phyloP scores from a whole-genome alignment of 2,329 filamentous ascomycete genomes.

The Metarhizium sp. region DNA sequence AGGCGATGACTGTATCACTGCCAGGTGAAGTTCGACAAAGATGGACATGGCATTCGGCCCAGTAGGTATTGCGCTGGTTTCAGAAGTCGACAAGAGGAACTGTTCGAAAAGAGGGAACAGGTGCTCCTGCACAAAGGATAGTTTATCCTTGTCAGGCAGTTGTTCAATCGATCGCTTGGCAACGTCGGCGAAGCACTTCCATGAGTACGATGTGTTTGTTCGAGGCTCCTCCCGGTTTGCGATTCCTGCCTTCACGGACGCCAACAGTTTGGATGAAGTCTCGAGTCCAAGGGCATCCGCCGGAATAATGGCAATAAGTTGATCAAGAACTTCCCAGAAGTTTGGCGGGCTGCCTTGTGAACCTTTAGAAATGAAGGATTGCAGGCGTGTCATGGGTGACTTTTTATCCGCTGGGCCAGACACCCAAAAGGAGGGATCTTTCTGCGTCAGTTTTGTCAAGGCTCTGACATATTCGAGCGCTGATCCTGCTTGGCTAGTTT shows the following conservation, averaged over 20 bases:
- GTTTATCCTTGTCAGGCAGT: constrained; percentile 35
- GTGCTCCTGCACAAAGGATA: constrained; percentile 36
- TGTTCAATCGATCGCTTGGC: constrained; percentile 42
- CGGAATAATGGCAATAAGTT: constrained; percentile 54
- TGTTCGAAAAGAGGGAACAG: constrained; percentile 46
- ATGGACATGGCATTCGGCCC: constrained; percentile 26
- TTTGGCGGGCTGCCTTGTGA: constrained; percentile 65
- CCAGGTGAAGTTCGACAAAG: constrained; percentile 37
- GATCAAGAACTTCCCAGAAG: constrained; percentile 64
- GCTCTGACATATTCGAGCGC: constrained; percentile 60
- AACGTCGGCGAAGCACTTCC: constrained; percentile 64
- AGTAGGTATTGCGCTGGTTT: constrained; percentile 23
- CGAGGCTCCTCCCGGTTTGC: constrained; percentile 65
- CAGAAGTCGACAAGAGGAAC: constrained; percentile 38
- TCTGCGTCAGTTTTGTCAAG: constrained; percentile 55
- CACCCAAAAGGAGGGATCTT: constrained; percentile 66
- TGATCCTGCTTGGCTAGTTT: constrained; percentile 64
- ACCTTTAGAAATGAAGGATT: constrained; percentile 69
- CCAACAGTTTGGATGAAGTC: constrained; percentile 51
- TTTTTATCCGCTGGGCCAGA: constrained; percentile 38
- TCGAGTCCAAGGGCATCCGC: constrained; percentile 31
- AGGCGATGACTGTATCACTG: constrained; percentile 31
- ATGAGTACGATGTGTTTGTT: constrained; percentile 58
- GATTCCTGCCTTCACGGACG: constrained; percentile 62
- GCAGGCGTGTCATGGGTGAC: constrained; percentile 46